Evolutionary conservation across 2,329 filamentous ascomycete species (phyloP), one percentile per base, ranked within the genome.

Genomic region (Scedosporium dehoogii): DNA sequence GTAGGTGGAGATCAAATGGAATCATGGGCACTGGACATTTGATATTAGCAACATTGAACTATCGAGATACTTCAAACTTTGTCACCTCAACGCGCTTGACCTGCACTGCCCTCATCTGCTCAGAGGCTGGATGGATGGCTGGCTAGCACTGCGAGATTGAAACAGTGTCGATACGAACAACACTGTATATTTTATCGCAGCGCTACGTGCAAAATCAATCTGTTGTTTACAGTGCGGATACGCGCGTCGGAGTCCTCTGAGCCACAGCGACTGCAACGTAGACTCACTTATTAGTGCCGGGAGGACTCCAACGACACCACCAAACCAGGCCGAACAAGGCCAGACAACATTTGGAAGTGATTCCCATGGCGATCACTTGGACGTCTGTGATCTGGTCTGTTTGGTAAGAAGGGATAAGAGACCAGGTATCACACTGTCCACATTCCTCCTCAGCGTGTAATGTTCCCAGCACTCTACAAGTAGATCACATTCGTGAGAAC

Each of bases 251-350:
- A 23, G 27, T 10, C 42, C 25, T 60, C 59, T 60, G 16, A 60
- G 59, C 59, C 59, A 60, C 59, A 23, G 18, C n/a, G n/a, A 23
- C 5, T 14, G 23, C 12, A 55, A 25, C 21, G 2, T 23, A 14
- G 27, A 53, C 9, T 53, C 16, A 23, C 23, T 23, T 27, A 4
- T 38, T 38, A 38, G 51, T 25, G 18, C 18, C 18, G 59, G 59
- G 59, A 60, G 59, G 59, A 41, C 59, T 60, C 59, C 59, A 60
- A 60, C 59, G 38, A 42, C 38, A 27, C 33, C 58, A 16, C 44
- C 44, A n/a, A 48, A 48, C 33, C 33, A 38, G 33, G 14, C 33
- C 10, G 33, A 38, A 38, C 33, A 38, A 38, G 10, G 33, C 33
- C 33, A 6, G 33, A 38, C n/a, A n/a, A 23, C n/a, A 59, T 59